These are phyloP conservation scores for Rubia peregrina DNA, from an alignment of 305 asterid species.

Conservation along the genomic window DNA sequence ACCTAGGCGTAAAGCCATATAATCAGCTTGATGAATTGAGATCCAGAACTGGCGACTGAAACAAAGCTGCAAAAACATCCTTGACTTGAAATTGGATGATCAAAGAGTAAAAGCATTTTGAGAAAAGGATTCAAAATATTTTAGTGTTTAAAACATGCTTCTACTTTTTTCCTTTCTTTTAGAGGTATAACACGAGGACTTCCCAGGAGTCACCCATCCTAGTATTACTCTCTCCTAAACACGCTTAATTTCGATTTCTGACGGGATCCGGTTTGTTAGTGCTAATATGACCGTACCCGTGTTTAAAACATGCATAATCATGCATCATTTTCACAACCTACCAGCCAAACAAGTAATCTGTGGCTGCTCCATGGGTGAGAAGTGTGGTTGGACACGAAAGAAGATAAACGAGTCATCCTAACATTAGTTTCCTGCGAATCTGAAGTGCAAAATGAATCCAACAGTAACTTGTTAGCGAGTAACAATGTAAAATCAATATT, in stretches of 20 bases:
- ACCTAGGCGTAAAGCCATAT: conserved; percentile 72
- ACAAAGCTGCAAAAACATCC: conserved; percentile 55
- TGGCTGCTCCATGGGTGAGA: conserved; percentile 92
- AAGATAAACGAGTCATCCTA: conserved; percentile 54
- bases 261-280: too few species aligned
- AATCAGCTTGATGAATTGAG: conserved; percentile 85
- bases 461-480: not conserved
- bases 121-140: not conserved
- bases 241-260: too few species aligned
- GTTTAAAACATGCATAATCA: not conserved
- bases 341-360: conserved; percentile 89
- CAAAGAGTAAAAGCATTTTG: not conserved
- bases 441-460: conserved; percentile 26
- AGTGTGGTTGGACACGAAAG: conserved; percentile 56
- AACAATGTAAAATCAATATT: not conserved
- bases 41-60: conserved; percentile 98
- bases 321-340: conserved; percentile 14
- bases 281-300: too few species aligned
- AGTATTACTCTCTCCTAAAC: too few species aligned
- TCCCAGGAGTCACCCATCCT: too few species aligned
- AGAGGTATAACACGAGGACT: too few species aligned
- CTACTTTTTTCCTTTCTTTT: too few species aligned
- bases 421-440: conserved; percentile 38
- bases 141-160: too few species aligned
- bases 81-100: conserved; percentile 1